Percentiles rank a stretch among this genome's conserved stretches.
Evolutionary conservation across 2,329 filamentous ascomycete genomes (phyloP).

Genomic region (Ampelomyces quisqualis): DNA sequence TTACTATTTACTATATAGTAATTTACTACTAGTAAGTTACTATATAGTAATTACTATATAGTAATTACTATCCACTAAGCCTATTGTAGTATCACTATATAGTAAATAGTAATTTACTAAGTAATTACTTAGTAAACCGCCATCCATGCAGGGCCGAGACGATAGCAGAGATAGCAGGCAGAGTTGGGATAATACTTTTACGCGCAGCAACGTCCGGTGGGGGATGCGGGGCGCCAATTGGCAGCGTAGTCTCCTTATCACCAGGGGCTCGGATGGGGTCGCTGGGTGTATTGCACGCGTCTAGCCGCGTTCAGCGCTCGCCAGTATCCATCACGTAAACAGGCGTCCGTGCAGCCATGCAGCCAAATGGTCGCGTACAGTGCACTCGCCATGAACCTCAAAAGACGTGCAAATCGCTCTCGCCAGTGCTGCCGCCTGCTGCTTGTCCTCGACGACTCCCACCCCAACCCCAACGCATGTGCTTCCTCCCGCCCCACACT

Average conservation of each 20-base stretch:
- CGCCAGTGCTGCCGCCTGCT: slow-evolving; percentile 10
- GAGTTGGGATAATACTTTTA: slow-evolving; percentile 39
- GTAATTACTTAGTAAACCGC: no score
- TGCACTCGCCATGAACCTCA: slow-evolving; percentile 19
- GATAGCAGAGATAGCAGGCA: slow-evolving; percentile 25
- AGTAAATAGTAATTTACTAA: no score
- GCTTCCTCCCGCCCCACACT: slow-evolving; percentile 19
- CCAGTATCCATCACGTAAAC: slow-evolving; percentile 29
- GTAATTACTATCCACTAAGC: no score
- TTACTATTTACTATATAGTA: no score
- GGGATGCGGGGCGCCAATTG: slow-evolving; percentile 27
- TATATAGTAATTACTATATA: no score
- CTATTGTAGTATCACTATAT: no score
- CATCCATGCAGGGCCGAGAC: slow-evolving; percentile 10
- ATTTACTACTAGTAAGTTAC: no score
- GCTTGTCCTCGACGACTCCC: slow-evolving; percentile 16
- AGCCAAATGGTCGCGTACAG: slow-evolving; percentile 35
- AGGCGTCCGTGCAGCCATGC: slow-evolving; percentile 21
- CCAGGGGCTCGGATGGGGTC: slow-evolving; percentile 16
- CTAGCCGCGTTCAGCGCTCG: slow-evolving; percentile 12
- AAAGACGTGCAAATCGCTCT: slow-evolving; percentile 35
- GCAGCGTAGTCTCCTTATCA: slow-evolving; percentile 33
- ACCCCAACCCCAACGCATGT: slow-evolving; percentile 24
- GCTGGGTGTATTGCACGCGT: slow-evolving; percentile 8
- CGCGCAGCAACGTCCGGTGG: slow-evolving; percentile 29